phyloP scores from a whole-genome alignment of 306 rosid genomes.

The Citrullus mucosospermus region DNA sequence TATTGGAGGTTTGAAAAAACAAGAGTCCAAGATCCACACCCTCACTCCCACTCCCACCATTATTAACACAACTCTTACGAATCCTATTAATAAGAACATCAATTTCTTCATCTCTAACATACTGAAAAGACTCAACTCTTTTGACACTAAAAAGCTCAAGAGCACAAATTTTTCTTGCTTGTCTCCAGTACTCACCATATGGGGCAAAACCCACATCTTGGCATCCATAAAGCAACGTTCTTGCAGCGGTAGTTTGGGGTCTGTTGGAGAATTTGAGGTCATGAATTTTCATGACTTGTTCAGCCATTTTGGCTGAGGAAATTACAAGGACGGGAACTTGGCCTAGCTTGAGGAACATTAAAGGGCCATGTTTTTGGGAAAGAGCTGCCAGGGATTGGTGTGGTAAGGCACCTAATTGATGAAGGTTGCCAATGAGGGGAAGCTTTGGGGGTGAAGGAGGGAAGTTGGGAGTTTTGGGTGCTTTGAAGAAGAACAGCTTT shows the following conservation, averaged over 20 bases:
- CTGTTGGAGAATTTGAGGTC: slow-evolving; percentile 10
- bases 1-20: neutral
- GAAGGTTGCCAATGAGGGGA: slow-evolving; percentile 8
- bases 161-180: neutral
- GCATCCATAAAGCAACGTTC: neutral
- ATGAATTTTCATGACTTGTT: slow-evolving; percentile 12
- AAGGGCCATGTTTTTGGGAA: neutral
- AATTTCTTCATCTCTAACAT: neutral
- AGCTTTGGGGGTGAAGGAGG: neutral
- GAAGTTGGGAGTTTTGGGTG: neutral
- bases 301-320: slow-evolving; percentile 17
- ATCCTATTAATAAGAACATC: neutral
- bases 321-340: neutral
- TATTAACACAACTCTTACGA: too few relatives aligned
- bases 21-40: neutral
- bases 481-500: neutral
- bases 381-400: slow-evolving; percentile 8
- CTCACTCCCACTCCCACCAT: neutral
- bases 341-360: neutral
- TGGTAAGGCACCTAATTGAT: slow-evolving; percentile 7
- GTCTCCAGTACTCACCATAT: slow-evolving; percentile 12
- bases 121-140: neutral
- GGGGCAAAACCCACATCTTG: slow-evolving; percentile 1
- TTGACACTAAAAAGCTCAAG: neutral
- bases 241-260: neutral